phyloP scores from a whole-genome alignment of 1,284 basidiomycete genomes.

The Peniophora sp. region DNA sequence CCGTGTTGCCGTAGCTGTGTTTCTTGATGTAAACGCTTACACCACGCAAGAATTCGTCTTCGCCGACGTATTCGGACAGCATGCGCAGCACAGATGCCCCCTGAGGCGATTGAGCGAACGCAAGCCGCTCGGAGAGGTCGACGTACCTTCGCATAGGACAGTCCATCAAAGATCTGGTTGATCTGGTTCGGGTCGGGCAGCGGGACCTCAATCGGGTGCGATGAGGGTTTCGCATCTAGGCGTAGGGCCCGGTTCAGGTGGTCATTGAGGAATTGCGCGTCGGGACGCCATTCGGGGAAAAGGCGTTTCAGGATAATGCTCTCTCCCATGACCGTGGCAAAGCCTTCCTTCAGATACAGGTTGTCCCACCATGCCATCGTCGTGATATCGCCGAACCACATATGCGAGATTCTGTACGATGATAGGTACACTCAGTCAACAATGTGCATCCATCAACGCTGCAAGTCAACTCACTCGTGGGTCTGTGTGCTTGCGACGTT shows the following conservation, averaged over 20 bases:
- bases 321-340: constrained; percentile 85
- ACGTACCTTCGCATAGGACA: constrained; percentile 78
- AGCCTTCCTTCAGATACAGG: constrained; percentile 83
- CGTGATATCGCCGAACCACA: constrained; percentile 82
- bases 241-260: constrained; percentile 62
- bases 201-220: constrained; percentile 92
- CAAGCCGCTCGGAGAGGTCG: no score
- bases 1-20: constrained; percentile 77
- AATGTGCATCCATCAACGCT: constrained; percentile 85
- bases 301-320: constrained; percentile 82
- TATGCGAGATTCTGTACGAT: not conserved
- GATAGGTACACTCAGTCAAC: constrained; percentile 34
- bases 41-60: constrained; percentile 82
- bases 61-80: constrained; percentile 85
- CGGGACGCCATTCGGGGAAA: constrained; percentile 72
- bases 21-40: constrained; percentile 91
- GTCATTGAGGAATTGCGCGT: constrained; percentile 61
- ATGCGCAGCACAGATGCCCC: constrained; percentile 72
- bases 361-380: constrained; percentile 96
- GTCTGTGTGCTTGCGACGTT: constrained; percentile 71
- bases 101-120: constrained; percentile 44
- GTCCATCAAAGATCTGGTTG: constrained; percentile 82
- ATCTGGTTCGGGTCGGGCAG: constrained; percentile 85
- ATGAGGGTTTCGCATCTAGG: constrained; percentile 86
- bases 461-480: constrained; percentile 71